phyloP scores from a whole-genome alignment of 306 rosid genomes.

The Ormosia emarginata region DNA sequence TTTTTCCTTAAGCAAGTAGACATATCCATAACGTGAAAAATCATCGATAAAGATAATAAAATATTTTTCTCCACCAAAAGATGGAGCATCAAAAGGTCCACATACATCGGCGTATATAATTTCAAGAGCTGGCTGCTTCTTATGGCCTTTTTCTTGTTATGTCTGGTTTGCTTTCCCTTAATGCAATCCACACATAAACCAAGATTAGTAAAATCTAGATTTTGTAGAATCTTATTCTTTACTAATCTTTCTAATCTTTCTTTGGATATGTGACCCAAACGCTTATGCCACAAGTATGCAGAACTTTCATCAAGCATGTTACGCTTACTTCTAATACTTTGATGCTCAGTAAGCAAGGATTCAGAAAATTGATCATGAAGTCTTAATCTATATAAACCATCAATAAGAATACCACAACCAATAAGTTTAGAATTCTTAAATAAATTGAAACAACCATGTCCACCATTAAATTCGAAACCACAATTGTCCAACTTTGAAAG shows the following conservation, averaged over 20 bases:
- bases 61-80: neutral
- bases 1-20: no score
- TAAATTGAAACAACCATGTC: neutral
- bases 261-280: neutral
- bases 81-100: neutral
- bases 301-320: neutral
- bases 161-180: neutral
- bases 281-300: neutral
- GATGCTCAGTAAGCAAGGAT: neutral
- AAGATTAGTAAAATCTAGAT: neutral
- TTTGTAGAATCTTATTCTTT: neutral
- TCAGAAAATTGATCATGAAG: neutral
- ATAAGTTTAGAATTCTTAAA: neutral
- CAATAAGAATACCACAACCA: neutral
- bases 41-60: no score
- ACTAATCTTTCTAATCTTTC: no score
- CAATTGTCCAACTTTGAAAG: neutral
- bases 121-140: neutral
- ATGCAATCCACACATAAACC: neutral
- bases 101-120: neutral
- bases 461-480: neutral
- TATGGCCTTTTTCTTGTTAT: neutral
- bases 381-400: neutral
- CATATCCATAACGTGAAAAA: neutral
- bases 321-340: neutral